These are phyloP conservation scores for Cyberlindnera americana DNA, from an alignment of 805 yeast genomes.

Conservation along the genomic window DNA sequence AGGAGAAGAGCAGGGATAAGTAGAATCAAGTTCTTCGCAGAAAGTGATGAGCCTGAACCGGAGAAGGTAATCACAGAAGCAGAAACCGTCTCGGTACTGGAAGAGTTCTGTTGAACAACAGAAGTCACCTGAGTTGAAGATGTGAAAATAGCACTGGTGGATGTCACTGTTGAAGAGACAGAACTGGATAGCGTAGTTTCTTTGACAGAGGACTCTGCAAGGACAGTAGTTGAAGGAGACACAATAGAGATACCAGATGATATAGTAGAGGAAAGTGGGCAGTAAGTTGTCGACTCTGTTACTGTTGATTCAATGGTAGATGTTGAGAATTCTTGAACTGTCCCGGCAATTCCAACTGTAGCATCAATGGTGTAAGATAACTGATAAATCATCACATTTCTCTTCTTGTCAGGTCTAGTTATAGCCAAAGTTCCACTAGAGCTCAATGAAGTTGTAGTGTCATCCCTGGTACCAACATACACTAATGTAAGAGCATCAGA, in stretches of 20 bases:
- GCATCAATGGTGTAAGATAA: conserved; percentile 11
- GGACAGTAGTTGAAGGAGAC: conserved; percentile 2
- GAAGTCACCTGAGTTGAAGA: background rate
- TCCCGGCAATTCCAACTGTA: background rate
- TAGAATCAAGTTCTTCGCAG: conserved; percentile 2
- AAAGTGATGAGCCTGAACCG: conserved; percentile 3
- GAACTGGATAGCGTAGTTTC: background rate
- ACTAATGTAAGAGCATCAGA: conserved; percentile 4
- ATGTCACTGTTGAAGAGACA: background rate
- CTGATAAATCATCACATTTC: conserved; percentile 9
- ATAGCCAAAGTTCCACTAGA: conserved; percentile 8
- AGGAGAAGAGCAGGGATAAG: conserved; percentile 8
- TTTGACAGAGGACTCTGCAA: background rate
- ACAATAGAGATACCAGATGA: conserved; percentile 1
- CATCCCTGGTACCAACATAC: conserved; percentile 9
- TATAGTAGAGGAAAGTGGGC: conserved; percentile 5
- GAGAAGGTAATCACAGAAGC: conserved; percentile 8
- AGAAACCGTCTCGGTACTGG: background rate
- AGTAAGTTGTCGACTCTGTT: conserved; percentile 12
- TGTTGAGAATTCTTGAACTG: no score
- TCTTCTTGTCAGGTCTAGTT: conserved; percentile 9
- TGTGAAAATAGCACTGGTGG: background rate
- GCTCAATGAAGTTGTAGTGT: conserved; percentile 3
- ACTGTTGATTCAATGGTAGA: conserved; percentile 4
- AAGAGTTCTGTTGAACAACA: background rate